These are phyloP conservation scores for Millerago galiae DNA, from an alignment of 805 yeast species.

Conservation along the genomic window DNA sequence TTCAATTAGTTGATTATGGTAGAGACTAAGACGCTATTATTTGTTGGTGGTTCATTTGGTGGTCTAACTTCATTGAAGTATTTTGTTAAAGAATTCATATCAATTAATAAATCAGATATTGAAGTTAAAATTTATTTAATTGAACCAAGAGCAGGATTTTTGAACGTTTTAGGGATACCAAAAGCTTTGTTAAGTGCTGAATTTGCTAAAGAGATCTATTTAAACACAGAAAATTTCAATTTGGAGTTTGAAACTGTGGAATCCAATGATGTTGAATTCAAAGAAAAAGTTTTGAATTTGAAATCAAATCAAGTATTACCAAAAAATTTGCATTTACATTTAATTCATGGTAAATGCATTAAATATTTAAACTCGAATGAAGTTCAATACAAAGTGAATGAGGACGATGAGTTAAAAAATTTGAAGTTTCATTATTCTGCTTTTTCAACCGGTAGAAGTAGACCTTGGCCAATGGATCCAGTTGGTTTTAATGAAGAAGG, in stretches of 20 bases:
- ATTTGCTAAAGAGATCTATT: constrained; percentile 30
- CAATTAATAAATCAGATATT: constrained; percentile 3
- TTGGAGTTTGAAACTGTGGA: constrained; percentile 27
- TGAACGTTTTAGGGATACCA: constrained; percentile 35
- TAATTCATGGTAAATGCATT: constrained; percentile 20
- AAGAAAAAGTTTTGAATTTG: constrained; percentile 5
- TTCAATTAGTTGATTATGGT: too few species aligned
- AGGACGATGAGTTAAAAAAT: constrained; percentile 17
- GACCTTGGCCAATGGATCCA: constrained; percentile 52
- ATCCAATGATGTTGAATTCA: constrained; percentile 28
- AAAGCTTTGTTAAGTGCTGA: constrained; percentile 30
- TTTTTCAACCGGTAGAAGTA: constrained; percentile 42
- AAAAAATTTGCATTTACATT: constrained; percentile 12
- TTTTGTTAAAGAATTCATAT: constrained; percentile 14
- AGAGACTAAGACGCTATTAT: constrained; percentile 5
- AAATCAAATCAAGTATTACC: constrained; percentile 8
- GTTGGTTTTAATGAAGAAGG: constrained; percentile 31
- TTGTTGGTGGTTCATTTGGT: constrained; percentile 32
- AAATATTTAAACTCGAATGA: constrained; percentile 18
- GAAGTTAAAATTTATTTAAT: constrained; percentile 22
- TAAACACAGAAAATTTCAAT: constrained; percentile 24
- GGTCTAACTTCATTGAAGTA: constrained; percentile 28
- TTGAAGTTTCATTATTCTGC: constrained; percentile 40
- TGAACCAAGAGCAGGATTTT: constrained; percentile 36
- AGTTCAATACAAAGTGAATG: constrained; percentile 14